Conservation (phyloP, 495 filamentous ascomycete genomes). For the Hyaloscypha variabilis region DNA sequence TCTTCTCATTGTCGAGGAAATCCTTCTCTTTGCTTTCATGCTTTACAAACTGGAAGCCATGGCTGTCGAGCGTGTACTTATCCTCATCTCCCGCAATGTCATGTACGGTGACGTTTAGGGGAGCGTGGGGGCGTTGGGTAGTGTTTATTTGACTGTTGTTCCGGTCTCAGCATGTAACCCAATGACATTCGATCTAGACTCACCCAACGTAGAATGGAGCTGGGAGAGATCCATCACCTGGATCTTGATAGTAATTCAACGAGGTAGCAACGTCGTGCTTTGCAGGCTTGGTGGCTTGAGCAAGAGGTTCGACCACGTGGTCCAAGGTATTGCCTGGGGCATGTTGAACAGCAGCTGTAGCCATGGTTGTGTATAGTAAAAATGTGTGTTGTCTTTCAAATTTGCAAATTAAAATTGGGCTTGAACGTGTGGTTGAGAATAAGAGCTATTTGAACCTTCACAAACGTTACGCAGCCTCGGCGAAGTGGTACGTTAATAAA, state of each 20-base stretch:
- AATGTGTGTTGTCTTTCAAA: background rate
- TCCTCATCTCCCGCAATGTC: constrained; percentile 52
- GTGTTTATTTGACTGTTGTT: constrained; percentile 41
- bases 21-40: constrained; percentile 51
- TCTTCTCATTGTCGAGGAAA: constrained; percentile 67
- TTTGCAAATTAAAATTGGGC: no score
- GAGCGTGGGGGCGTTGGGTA: constrained; percentile 45
- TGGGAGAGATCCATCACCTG: constrained; percentile 59
- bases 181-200: no score
- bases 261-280: constrained; percentile 51
- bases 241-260: constrained; percentile 62
- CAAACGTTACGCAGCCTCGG: background rate
- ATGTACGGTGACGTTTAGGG: constrained; percentile 44
- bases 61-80: constrained; percentile 49
- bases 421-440: no score
- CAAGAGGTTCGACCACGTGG: background rate
- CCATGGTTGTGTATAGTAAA: background rate
- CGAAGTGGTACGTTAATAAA: background rate
- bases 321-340: constrained; percentile 1
- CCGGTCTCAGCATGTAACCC: background rate
- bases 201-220: constrained; percentile 46
- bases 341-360: constrained; percentile 3
- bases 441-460: constrained; percentile 1
- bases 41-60: constrained; percentile 53
- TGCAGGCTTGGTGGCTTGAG: background rate